Base-by-base conservation (phyloP, 129 eudicot genomes). In the Chrysanthemum makinoi region DNA sequence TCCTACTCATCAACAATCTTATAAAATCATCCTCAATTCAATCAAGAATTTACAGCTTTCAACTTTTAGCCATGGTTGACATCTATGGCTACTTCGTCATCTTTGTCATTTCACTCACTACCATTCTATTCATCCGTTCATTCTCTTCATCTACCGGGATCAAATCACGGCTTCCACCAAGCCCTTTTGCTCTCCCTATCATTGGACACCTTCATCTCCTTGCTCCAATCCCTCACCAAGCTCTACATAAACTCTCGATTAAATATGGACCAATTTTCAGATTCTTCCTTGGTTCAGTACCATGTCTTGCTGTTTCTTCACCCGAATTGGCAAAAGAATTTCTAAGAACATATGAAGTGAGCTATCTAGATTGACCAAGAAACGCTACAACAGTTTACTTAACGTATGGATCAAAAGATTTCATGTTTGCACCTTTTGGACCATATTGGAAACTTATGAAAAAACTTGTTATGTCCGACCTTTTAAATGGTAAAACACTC, bases 121-220 rank as follows among this genome's bases (percentile, higher is more conserved):
- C 85, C 58, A 64, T 82, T 52, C 35, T 77, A 0, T 26, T 80
- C 16, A 51, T 79, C 70, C 70, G 72, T 30, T 51, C 67, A 0
- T 14, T 81, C 10, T 35, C 72, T 18, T 72, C 57, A 24, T 66
- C 52, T 10, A 47, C 30, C 5, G 55, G 80, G 47, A 12, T 54
- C 50, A 75, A 62, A 30, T 28, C 66, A 17, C 65, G 43, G 64
- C 89, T 83, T 55, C 89, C 86, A 0, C 91, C 91, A 2, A 75
- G 82, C 79, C 96, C 91, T 3, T 58, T 61, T 1, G 76, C 75
- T 5, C 68, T 83, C 22, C 96, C 91, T 0, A 73, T 89, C 81
- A 80, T 89, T 19, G 89, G 89, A 18, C 91, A 86, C 62, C 86
- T 89, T 33, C 87, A 89, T 20, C 89, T 86, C 62, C 81, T 86